Base-by-base conservation (phyloP, 768 basidiomycete species). In the Suillus plorans region DNA sequence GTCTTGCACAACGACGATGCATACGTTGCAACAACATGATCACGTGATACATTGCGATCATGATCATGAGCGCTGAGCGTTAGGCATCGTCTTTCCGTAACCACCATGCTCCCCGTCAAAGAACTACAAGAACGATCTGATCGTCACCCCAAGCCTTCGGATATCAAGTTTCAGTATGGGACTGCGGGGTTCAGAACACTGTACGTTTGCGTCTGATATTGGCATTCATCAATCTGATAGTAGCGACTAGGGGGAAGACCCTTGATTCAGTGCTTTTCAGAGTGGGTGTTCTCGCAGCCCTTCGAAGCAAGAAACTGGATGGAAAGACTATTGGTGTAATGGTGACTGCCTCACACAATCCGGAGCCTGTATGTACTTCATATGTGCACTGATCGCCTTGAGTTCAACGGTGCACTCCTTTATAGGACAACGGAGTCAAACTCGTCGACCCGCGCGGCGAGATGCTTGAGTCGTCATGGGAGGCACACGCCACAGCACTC, bases 341-440 rank as follows among this genome's bases (percentile, higher is more conserved):
- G 97, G 90, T 99, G 74, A 99, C 97, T 44, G 97, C 97, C 3
- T 97, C 95, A n/a, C 97, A 99, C 78, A 99, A 99, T 75, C 97
- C 97, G n/a, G 96, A 96, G 74, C 84, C 87, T 73, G 96, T 95
- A 71, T 68, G 85, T 72, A n/a, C 60, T 52, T 44, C 66, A 57
- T 60, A 3, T 36, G 4, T 62, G 49, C 58, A 59, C 62, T 37
- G 39, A 31, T 34, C 45, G 36, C 14, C 63, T 47, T 22, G 18
- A 45, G 49, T 34, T 13, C 45, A 57, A 64, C 62, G 50, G 41
- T 25, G 64, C 39, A 47, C 22, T 62, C 57, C 65, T 67, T 28
- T 63, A 9, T 72, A 97, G 95, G 97, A 99, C 76, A 99, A 99
- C 75, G 97, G 97, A 36, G 97, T 98, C 68, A 99, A 99, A 78